Conservation (phyloP, 1,284 basidiomycete genomes). For the Phlebopus sp. region DNA sequence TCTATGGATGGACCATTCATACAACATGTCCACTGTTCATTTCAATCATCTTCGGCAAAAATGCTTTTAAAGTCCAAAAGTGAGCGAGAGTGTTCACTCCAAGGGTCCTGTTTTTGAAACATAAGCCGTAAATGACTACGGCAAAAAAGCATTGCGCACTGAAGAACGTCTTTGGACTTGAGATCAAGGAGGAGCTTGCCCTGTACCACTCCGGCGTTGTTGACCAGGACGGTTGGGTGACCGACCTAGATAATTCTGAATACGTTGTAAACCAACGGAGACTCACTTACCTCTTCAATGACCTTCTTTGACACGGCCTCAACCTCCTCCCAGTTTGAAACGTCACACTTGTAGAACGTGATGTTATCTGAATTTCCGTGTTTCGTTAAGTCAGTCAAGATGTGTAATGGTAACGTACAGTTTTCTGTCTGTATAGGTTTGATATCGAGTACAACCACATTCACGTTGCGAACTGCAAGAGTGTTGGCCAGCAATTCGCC, state of each 20-base stretch:
- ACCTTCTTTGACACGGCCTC: slow-evolving; percentile 68
- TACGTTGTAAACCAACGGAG: neutral
- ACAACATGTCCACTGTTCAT: slow-evolving; percentile 82
- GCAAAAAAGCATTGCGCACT: slow-evolving; percentile 49
- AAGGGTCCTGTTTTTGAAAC: slow-evolving; percentile 64
- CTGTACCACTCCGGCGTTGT: slow-evolving; percentile 95
- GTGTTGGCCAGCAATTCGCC: slow-evolving; percentile 85
- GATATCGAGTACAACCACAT: slow-evolving; percentile 83
- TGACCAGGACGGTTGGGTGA: slow-evolving; percentile 86
- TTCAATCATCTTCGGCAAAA: slow-evolving; percentile 88
- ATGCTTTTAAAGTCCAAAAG: slow-evolving; percentile 89
- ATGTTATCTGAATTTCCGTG: slow-evolving; percentile 58
- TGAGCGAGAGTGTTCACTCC: slow-evolving; percentile 86
- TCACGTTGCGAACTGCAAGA: slow-evolving; percentile 76
- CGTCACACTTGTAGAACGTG: slow-evolving; percentile 82
- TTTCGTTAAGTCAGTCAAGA: slow-evolving; percentile 1
- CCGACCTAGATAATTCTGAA: slow-evolving; percentile 58
- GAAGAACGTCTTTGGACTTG: slow-evolving; percentile 70
- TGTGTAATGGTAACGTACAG: slow-evolving; percentile 41
- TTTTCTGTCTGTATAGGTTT: slow-evolving; percentile 75
- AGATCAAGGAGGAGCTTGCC: slow-evolving; percentile 85
- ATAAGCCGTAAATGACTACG: neutral
- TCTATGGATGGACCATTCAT: slow-evolving; percentile 23
- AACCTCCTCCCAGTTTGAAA: slow-evolving; percentile 85
- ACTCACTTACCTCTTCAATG: slow-evolving; percentile 60